Base-by-base conservation (phyloP, 2,329 filamentous ascomycete genomes). In the Thielaviopsis punctulata region DNA sequence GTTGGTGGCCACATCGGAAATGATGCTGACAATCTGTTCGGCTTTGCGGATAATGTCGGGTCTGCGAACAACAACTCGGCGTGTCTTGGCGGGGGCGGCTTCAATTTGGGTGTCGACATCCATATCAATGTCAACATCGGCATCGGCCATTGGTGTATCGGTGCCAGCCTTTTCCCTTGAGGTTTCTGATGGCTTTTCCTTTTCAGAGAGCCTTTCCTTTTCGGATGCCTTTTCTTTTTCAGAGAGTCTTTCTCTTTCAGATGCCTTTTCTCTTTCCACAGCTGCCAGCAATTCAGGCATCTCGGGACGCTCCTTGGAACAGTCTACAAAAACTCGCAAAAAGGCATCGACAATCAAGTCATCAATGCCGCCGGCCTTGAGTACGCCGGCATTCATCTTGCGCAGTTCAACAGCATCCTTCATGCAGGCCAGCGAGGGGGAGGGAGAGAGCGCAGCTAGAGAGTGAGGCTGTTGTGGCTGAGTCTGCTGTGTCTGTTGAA, bases 341-440 rank as follows among this genome's bases (percentile, higher is more conserved):
- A 95, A 98, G 48, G 85, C 81, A 65, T 98, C 92, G 21, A 82
- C 84, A 58, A 95, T 84, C n/a, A 96, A 74, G 61, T 98, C 92
- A 60, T 98, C 92, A 45, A 96, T 90, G 9, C 82, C 73, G 0
- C 80, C 77, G 0, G 83, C 77, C 65, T 95, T 95, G 76, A 93
- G 92, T 7, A 95, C 73, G 46, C 82, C 84, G 41, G 82, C 82
- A 62, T 98, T 98, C 45, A 95, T 75, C 63, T 79, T 79, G 62
- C 79, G 79, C 43, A 79, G 58, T 56, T 80, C 76, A 9, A 78
- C 71, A 0, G 70, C 68, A 46, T 80, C 76, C 59, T 73, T 77
- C 64, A 80, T 68, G 52, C 75, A 77, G 46, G 66, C 67, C 49
- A 79, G 68, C 1, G 72, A 70, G 0, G 65, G 60, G 8, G 43